Evolutionary conservation across 768 basidiomycete species (phyloP).

Genomic region (Tylopilus subfusipes): DNA sequence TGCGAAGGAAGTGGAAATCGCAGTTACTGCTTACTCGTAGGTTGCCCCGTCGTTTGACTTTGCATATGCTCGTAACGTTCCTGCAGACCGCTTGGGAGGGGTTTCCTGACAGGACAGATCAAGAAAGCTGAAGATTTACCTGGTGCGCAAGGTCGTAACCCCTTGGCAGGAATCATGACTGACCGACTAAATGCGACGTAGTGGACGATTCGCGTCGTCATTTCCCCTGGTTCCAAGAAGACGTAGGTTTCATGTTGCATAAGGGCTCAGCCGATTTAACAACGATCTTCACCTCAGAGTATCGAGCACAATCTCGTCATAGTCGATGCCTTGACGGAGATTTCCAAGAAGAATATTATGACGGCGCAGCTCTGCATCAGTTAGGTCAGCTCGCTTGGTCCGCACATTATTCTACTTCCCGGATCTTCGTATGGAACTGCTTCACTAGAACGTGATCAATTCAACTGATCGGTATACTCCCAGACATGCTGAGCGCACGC

Average conservation of each 20-base stretch:
- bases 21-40: conserved; percentile 58
- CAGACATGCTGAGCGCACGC: conserved; percentile 37
- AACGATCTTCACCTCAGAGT: conserved; percentile 23
- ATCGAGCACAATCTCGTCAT: conserved; percentile 41
- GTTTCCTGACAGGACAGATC: conserved; percentile 48
- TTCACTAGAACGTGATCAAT: neutral
- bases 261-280: neutral
- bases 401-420: conserved; percentile 48
- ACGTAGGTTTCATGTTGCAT: conserved; percentile 23
- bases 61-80: neutral
- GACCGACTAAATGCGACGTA: conserved; percentile 13
- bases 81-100: conserved; percentile 47
- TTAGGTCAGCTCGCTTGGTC: conserved; percentile 40
- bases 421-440: conserved; percentile 39
- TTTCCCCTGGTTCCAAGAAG: conserved; percentile 43
- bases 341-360: conserved; percentile 44
- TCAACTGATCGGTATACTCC: neutral
- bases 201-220: conserved; percentile 38
- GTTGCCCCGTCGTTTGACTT: conserved; percentile 11
- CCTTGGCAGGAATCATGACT: neutral
- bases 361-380: conserved; percentile 42
- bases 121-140: conserved; percentile 36
- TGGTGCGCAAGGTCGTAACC: conserved; percentile 12
- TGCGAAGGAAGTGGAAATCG: conserved; percentile 50
- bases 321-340: conserved; percentile 38